A percentile compares a stretch with the other conserved stretches of the same genome.
Conservation (phyloP, 805 yeast species). For the Kodamaea nitidulidarum region DNA sequence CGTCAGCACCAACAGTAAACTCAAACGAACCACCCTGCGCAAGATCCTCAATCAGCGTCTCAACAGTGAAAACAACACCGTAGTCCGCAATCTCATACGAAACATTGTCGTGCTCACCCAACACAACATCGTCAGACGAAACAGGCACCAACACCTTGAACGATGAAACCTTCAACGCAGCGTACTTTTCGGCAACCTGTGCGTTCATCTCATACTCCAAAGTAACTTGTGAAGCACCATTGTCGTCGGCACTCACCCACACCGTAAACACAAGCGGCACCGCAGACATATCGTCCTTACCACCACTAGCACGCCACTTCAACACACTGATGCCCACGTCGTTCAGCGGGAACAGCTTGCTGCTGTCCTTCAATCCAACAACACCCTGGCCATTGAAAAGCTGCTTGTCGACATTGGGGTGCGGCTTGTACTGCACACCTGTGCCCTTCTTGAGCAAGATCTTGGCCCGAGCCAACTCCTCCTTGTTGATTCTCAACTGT, state of each 20-base stretch:
- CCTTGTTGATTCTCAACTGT: slow-evolving; percentile 79
- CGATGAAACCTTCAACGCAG: slow-evolving; percentile 26
- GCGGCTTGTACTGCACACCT: slow-evolving; percentile 78
- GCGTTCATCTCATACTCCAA: slow-evolving; percentile 79
- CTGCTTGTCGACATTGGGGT: slow-evolving; percentile 88
- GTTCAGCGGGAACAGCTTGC: slow-evolving; percentile 84
- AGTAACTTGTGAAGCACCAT: slow-evolving; percentile 65
- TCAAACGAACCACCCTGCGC: slow-evolving; percentile 67
- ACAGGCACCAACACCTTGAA: slow-evolving; percentile 52
- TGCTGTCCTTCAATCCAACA: slow-evolving; percentile 72
- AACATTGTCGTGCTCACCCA: slow-evolving; percentile 45
- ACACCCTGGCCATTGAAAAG: slow-evolving; percentile 54
- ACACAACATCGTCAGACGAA: slow-evolving; percentile 49
- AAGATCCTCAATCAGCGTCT: slow-evolving; percentile 48
- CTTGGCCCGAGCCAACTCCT: slow-evolving; percentile 63
- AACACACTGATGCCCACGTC: slow-evolving; percentile 88
- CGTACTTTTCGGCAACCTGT: slow-evolving; percentile 27
- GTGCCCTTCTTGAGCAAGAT: slow-evolving; percentile 50
- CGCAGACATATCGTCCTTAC: slow-evolving; percentile 44
- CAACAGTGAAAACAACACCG: slow-evolving; percentile 66
- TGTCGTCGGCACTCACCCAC: slow-evolving; percentile 73
- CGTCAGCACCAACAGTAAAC: slow-evolving; percentile 67
- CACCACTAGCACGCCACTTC: slow-evolving; percentile 81
- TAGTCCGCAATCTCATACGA: slow-evolving; percentile 58
- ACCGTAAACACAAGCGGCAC: slow-evolving; percentile 72